Conservation (phyloP, 495 filamentous ascomycete species). For the Tuber aestivum region DNA sequence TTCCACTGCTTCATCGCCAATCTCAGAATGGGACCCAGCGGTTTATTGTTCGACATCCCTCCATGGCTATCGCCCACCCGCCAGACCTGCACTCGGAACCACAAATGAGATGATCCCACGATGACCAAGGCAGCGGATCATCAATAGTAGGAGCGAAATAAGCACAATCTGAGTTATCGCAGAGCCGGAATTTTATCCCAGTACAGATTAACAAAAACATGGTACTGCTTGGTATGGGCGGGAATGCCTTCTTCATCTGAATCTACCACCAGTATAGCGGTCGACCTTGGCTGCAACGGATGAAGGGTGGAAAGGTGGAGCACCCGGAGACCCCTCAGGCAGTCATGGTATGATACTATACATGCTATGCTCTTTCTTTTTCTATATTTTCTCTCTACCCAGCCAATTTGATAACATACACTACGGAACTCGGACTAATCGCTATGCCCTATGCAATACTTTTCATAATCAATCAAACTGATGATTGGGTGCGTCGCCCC, state of each 20-base stretch:
- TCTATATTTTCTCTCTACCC: not conserved
- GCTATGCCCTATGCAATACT: not conserved
- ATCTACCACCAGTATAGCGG: not conserved
- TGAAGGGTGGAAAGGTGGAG: not conserved
- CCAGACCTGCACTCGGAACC: slow-evolving; percentile 16
- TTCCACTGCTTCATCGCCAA: slow-evolving; percentile 97
- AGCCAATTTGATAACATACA: not conserved
- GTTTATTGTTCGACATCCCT: slow-evolving; percentile 73
- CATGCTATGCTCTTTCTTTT: too few relatives aligned
- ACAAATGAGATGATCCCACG: slow-evolving; percentile 62
- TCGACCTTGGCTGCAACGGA: too few relatives aligned
- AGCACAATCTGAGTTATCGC: too few relatives aligned
- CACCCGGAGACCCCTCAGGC: not conserved
- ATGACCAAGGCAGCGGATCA: slow-evolving; percentile 93
- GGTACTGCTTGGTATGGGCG: slow-evolving; percentile 71
- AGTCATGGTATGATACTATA: not conserved
- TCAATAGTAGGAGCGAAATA: slow-evolving; percentile 96
- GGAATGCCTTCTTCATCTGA: slow-evolving; percentile 89
- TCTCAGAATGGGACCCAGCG: slow-evolving; percentile 62
- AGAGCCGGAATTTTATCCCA: too few relatives aligned
- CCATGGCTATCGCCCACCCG: slow-evolving; percentile 44
- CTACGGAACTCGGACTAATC: not conserved
- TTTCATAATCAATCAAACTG: not conserved
- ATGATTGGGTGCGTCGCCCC: too few relatives aligned
- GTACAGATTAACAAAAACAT: too few relatives aligned